Conservation (phyloP, 2,329 filamentous ascomycete species). For the Tolypocladium tundrense region DNA sequence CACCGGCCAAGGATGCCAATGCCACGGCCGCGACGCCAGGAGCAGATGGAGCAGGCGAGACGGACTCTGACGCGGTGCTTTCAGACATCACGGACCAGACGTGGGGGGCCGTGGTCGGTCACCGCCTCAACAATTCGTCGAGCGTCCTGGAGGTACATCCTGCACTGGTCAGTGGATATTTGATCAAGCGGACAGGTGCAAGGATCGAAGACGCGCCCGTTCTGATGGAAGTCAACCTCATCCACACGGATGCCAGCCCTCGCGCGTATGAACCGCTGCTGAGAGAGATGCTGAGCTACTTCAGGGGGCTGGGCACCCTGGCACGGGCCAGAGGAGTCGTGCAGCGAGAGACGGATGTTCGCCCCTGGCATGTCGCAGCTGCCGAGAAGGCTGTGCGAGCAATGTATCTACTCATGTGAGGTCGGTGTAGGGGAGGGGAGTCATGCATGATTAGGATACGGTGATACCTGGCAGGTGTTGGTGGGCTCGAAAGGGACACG, state of each 20-base stretch:
- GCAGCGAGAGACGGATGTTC: constrained; percentile 47
- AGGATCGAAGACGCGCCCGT: constrained; percentile 47
- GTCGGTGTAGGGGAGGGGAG: neutral
- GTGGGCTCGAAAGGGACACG: neutral
- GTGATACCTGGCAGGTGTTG: neutral
- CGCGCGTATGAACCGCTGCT: constrained; percentile 53
- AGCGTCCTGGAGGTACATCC: constrained; percentile 44
- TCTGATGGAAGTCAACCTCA: constrained; percentile 53
- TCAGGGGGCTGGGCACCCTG: constrained; percentile 57
- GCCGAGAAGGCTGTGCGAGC: constrained; percentile 59
- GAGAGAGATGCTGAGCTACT: constrained; percentile 60
- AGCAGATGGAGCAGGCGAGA: constrained; percentile 30
- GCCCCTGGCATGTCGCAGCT: constrained; percentile 69
- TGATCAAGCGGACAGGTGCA: constrained; percentile 52
- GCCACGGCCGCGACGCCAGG: constrained; percentile 34
- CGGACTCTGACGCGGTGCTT: constrained; percentile 51
- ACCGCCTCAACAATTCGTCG: constrained; percentile 51
- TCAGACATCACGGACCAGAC: constrained; percentile 65
- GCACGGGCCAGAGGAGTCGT: constrained; percentile 56
- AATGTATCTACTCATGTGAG: constrained; percentile 54
- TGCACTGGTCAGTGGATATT: constrained; percentile 52
- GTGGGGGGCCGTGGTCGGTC: constrained; percentile 62
- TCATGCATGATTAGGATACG: neutral
- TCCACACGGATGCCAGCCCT: constrained; percentile 42
- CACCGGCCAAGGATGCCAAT: constrained; percentile 30